phyloP scores from a whole-genome alignment of 2,329 filamentous ascomycete genomes.

The Lasiodiplodia theobromae region DNA sequence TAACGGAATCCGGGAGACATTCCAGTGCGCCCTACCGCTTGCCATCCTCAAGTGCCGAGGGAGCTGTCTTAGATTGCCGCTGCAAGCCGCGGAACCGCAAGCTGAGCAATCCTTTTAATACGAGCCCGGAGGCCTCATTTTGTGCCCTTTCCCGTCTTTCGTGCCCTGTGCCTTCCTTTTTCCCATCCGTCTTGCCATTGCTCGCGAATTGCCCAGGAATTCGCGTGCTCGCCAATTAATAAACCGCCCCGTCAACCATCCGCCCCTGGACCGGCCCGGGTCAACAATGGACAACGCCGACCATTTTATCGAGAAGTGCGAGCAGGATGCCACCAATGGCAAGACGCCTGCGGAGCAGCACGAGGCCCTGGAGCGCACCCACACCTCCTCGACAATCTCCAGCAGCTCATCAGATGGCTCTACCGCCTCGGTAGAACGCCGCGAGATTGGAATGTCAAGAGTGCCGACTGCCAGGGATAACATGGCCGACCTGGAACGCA shows the following conservation, averaged over 20 bases:
- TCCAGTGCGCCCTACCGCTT: slow-evolving; percentile 6
- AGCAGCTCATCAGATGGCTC: slow-evolving; percentile 52
- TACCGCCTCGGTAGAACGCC: slow-evolving; percentile 43
- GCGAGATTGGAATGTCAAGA: slow-evolving; percentile 62
- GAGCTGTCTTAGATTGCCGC: not conserved
- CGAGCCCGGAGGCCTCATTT: slow-evolving; percentile 1
- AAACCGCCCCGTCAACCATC: not conserved
- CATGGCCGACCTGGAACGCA: slow-evolving; percentile 63
- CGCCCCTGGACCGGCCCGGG: not conserved
- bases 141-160: not conserved
- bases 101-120: slow-evolving; percentile 17
- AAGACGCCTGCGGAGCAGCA: slow-evolving; percentile 55
- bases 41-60: slow-evolving; percentile 25
- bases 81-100: slow-evolving; percentile 7
- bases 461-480: slow-evolving; percentile 68
- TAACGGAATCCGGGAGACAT: not conserved
- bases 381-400: slow-evolving; percentile 56
- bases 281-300: slow-evolving; percentile 60
- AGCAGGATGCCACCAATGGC: slow-evolving; percentile 61
- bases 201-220: slow-evolving; percentile 3
- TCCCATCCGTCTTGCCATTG: not conserved
- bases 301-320: slow-evolving; percentile 60
- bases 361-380: slow-evolving; percentile 63
- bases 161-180: not conserved
- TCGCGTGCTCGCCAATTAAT: not conserved